A percentile compares a stretch with the other conserved stretches of the same genome.
These are phyloP conservation scores for Castanea sativa DNA, from an alignment of 306 rosid genomes.

Conservation along the genomic window DNA sequence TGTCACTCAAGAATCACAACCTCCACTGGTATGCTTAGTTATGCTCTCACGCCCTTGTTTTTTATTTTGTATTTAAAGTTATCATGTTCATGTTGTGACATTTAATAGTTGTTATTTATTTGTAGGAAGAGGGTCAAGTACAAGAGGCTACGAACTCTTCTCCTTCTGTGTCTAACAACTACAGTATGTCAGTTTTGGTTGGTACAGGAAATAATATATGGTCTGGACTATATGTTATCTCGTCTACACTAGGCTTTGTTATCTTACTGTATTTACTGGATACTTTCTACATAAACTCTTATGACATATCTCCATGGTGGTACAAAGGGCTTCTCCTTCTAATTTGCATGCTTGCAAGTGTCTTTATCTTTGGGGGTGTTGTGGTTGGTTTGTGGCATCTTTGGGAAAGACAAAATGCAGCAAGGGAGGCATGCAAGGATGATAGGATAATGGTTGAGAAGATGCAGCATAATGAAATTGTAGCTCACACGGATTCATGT, in stretches of 20 bases:
- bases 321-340: slow-evolving; percentile 69
- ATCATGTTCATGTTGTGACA: slow-evolving; percentile 11
- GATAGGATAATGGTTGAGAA: not conserved
- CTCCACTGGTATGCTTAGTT: slow-evolving; percentile 62
- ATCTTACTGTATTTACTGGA: slow-evolving; percentile 48
- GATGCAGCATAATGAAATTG: slow-evolving; percentile 13
- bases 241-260: slow-evolving; percentile 66
- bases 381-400: slow-evolving; percentile 68
- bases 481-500: slow-evolving; percentile 30
- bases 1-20: slow-evolving; percentile 78
- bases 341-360: slow-evolving; percentile 65
- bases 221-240: slow-evolving; percentile 74
- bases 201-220: slow-evolving; percentile 76
- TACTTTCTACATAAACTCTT: slow-evolving; percentile 60
- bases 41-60: slow-evolving; percentile 4
- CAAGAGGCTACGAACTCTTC: slow-evolving; percentile 38
- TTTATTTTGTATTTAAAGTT: not conserved
- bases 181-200: slow-evolving; percentile 67
- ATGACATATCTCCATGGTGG: slow-evolving; percentile 60
- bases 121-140: slow-evolving; percentile 68
- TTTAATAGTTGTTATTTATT: slow-evolving; percentile 14
- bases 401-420: slow-evolving; percentile 50
- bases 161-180: slow-evolving; percentile 33
- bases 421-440: slow-evolving; percentile 22
- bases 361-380: slow-evolving; percentile 68